A percentile compares a stretch with the other conserved stretches of the same genome.
phyloP scores from a whole-genome alignment of 1,284 basidiomycete genomes.

The Marasmius sp. region DNA sequence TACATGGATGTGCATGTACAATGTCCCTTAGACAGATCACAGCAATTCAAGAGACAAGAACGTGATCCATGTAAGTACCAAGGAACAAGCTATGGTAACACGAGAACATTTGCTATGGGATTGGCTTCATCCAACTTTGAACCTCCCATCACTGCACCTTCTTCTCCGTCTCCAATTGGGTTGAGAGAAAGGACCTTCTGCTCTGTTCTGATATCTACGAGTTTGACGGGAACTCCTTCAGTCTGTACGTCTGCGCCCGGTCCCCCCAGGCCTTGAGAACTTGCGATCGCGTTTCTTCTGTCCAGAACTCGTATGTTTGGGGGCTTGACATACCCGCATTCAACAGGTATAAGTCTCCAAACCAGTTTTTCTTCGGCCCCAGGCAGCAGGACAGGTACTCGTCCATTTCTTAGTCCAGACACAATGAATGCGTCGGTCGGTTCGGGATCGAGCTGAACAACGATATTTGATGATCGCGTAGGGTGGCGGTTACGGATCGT shows the following conservation, averaged over 20 bases:
- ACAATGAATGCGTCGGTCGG: slow-evolving; percentile 65
- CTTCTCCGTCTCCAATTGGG: background rate
- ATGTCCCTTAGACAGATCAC: no score
- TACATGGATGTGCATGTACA: no score
- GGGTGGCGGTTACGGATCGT: slow-evolving; percentile 66
- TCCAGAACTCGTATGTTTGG: slow-evolving; percentile 62
- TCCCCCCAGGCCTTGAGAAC: slow-evolving; percentile 23
- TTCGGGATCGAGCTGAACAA: slow-evolving; percentile 69
- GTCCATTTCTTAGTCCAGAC: slow-evolving; percentile 64
- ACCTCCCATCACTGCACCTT: no score
- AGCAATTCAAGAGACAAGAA: background rate
- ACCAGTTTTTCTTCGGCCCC: slow-evolving; percentile 61
- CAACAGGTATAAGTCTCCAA: slow-evolving; percentile 70
- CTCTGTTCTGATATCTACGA: slow-evolving; percentile 54
- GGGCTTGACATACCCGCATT: slow-evolving; percentile 63
- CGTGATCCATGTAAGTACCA: background rate
- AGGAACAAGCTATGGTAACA: background rate
- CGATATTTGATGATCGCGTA: slow-evolving; percentile 61
- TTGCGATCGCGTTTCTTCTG: slow-evolving; percentile 39
- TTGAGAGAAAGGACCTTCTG: slow-evolving; percentile 8
- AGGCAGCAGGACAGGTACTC: slow-evolving; percentile 67
- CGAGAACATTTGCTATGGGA: background rate
- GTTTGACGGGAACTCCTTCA: slow-evolving; percentile 47
- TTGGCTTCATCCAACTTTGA: background rate
- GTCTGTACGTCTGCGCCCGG: slow-evolving; percentile 23